Base-by-base conservation (phyloP, 495 filamentous ascomycete species). In the Talaromyces proteolyticus region DNA sequence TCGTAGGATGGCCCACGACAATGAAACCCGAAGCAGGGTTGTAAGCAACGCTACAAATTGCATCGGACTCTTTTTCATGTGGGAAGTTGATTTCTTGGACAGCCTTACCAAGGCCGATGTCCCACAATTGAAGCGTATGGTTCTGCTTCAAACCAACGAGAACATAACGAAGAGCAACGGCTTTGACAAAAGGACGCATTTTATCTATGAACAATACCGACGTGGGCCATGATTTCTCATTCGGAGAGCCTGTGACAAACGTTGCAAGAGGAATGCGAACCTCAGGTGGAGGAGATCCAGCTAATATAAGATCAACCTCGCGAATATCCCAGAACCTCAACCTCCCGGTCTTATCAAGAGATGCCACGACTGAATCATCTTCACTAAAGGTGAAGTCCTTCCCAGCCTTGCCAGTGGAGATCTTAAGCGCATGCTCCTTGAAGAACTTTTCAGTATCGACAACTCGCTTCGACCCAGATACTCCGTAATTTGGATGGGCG, bases 111-210 rank as follows among this genome's bases (percentile, higher is more conserved):
- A 99, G 82, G 49, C 87, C 88, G 65, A 99, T 87, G 78, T 99
- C 94, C 94, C 94, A 99, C 50, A 99, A 79, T 73, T 99, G 94
- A 52, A 99, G 83, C 43, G 91, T 93, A 70, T 99, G 94, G 65
- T 99, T 99, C 65, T 97, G 94, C 72, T 96, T 97, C 77, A 96
- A 87, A 52, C 94, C 94, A 44, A 99, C 91, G 51, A 99, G 80
- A 67, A 97, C 82, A 70, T 97, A 99, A 52, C 94, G 80, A 51
- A 94, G 70, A 16, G 94, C 91, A 60, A 84, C 83, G 25, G 86
- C 86, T 66, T 88, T 93, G 63, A 82, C 78, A 63, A 91, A 95
- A 22, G 93, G 88, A 16, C 90, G 85, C 63, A 87, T 81, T 74
- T 97, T 97, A 67, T 99, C 94, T 54, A 97, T 77, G 70, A 99